Evolutionary conservation across 371 early-diverging fungal genomes (phyloP), one percentile per base, ranked within the genome.

Genomic region (Mortierella sp.): DNA sequence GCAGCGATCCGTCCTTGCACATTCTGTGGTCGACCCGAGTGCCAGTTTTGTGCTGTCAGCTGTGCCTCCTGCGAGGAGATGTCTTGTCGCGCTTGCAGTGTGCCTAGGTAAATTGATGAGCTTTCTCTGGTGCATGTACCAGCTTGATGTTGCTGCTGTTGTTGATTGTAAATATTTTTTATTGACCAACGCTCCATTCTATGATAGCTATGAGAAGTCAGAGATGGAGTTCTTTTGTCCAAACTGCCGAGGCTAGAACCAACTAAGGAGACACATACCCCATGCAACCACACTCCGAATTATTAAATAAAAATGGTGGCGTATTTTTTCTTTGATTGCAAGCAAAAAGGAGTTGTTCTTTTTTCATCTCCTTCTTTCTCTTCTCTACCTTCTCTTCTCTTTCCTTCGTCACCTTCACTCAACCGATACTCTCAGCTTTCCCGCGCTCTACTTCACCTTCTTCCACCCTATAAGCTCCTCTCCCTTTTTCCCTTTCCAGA

Each of bases 1-100:
- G 85, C 81, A 3, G 44, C 64, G 21, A 84, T 84, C 40, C 43
- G 24, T 0, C 74, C 76, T 3, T 84, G 85, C 28, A 75, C 76
- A 31, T 78, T 84, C 46, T 84, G 85, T 43, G 64, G 64, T 57
- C 72, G 81, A 21, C 75, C 78, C 8, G 81, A 84, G 37, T 84
- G 85, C 26, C 85, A 84, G 55, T 84, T 84, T 40, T 84, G 85
- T 72, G 57, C 76, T n/a, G 74, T 81, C 50, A 21, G 69, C 5
- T 84, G 85, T n/a, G 61, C 74, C 2, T 34, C 55, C 1, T 84
- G 85, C 40, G 81, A 75, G 44, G 81, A 80, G 14, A 28, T 73
- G 13, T 77, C 76, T 2, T 84, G 85, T 53, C 75, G 85, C 5
- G 59, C 78, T n/a, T 84, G 85, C 48, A 77, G 81, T 64, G 48